These are phyloP conservation scores for Sclerotinia subarctica DNA, from an alignment of 2,329 filamentous ascomycete genomes.

Conservation along the genomic window DNA sequence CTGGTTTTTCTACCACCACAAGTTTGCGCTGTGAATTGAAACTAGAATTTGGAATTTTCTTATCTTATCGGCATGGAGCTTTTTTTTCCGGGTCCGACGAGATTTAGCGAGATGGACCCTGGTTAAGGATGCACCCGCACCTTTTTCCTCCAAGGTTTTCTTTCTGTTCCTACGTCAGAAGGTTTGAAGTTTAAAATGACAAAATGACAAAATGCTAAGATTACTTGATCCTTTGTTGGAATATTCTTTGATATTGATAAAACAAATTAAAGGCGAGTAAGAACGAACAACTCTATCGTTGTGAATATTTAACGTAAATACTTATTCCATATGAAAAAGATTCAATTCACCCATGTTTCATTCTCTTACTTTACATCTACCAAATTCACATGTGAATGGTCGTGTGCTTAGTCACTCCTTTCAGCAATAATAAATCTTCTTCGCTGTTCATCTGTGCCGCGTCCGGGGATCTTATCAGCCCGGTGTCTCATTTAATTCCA, in stretches of 20 bases:
- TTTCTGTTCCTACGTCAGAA: constrained; percentile 15
- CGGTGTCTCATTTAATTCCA: constrained; percentile 17
- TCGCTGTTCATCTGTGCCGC: constrained; percentile 3
- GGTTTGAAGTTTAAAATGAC: background rate
- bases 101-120: background rate
- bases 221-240: background rate
- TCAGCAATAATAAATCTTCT: constrained; percentile 8
- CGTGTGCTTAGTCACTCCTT: constrained; percentile 19
- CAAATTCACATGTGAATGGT: background rate
- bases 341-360: background rate
- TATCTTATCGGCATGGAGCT: constrained; percentile 14
- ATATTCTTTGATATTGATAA: background rate
- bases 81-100: constrained; percentile 4
- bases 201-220: background rate
- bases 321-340: background rate
- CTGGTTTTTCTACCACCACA: background rate
- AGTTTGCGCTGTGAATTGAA: background rate
- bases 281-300: background rate
- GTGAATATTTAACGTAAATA: background rate
- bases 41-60: constrained; percentile 12
- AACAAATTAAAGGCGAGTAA: background rate
- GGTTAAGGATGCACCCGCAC: background rate
- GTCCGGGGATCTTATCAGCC: constrained; percentile 2
- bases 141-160: background rate
- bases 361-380: no score